Evolutionary conservation across 2,329 filamentous ascomycete genomes (phyloP).

Genomic region (Colletotrichum graminicola): DNA sequence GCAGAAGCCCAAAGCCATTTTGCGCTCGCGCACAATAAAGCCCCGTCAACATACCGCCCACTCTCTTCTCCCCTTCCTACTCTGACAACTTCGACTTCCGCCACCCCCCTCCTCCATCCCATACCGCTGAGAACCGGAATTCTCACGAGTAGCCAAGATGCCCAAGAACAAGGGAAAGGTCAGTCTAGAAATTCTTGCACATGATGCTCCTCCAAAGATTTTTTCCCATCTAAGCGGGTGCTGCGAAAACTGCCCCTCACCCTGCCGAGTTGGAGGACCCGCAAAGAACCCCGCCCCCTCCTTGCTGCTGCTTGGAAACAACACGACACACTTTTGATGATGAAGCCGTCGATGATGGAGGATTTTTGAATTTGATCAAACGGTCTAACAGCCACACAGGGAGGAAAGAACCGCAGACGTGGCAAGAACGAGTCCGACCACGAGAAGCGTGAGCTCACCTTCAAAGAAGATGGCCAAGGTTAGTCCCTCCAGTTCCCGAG

Average conservation of each 20-base stretch:
- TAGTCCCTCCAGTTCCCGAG: slow-evolving; percentile 45
- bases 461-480: slow-evolving; percentile 98
- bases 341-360: slow-evolving; percentile 25
- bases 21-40: slow-evolving; percentile 41
- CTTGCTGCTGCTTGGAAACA: slow-evolving; percentile 30
- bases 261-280: slow-evolving; percentile 35
- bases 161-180: slow-evolving; percentile 99
- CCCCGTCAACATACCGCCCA: slow-evolving; percentile 31
- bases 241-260: slow-evolving; percentile 33
- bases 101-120: slow-evolving; percentile 24
- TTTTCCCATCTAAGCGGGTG: neutral
- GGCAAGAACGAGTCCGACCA: slow-evolving; percentile 99
- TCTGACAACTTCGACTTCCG: slow-evolving; percentile 22
- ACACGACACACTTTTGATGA: slow-evolving; percentile 31
- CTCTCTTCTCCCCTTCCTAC: slow-evolving; percentile 17
- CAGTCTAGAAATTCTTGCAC: slow-evolving; percentile 51
- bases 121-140: slow-evolving; percentile 45
- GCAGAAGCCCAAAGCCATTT: slow-evolving; percentile 23
- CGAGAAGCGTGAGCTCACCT: slow-evolving; percentile 97
- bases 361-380: neutral
- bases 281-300: slow-evolving; percentile 43
- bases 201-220: neutral
- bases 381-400: slow-evolving; percentile 64
- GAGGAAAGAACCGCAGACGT: slow-evolving; percentile 97
- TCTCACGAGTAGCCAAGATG: slow-evolving; percentile 68